These are phyloP conservation scores for Hyphopichia buzzinii DNA, from an alignment of 1,139 yeast species.

Conservation along the genomic window DNA sequence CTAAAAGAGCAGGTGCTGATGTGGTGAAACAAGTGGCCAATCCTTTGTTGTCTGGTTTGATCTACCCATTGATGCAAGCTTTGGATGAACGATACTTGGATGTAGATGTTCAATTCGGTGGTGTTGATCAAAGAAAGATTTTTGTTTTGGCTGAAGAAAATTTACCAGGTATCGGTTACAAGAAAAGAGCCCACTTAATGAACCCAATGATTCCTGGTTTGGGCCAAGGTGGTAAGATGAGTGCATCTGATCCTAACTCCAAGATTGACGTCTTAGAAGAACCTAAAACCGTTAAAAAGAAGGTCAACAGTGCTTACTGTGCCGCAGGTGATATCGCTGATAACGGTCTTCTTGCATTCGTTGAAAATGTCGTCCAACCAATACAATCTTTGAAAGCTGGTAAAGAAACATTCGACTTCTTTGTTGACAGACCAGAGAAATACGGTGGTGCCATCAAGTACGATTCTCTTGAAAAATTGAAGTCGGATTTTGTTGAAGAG, in stretches of 20 bases:
- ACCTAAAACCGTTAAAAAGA: constrained; percentile 84
- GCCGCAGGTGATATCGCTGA: constrained; percentile 92
- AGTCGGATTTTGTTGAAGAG: constrained; percentile 67
- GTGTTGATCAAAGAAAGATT: constrained; percentile 98
- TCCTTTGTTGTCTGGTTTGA: constrained; percentile 89
- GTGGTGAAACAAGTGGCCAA: constrained; percentile 97
- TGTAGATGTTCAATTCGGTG: constrained; percentile 96
- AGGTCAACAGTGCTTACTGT: constrained; percentile 89
- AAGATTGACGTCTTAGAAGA: constrained; percentile 91
- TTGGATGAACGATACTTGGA: constrained; percentile 89
- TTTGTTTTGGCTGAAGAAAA: constrained; percentile 96
- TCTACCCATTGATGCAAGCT: constrained; percentile 98
- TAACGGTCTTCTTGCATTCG: constrained; percentile 85
- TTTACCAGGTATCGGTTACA: constrained; percentile 82
- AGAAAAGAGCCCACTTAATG: constrained; percentile 97
- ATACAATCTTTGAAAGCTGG: constrained; percentile 69
- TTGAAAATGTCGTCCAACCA: constrained; percentile 83
- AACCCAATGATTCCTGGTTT: constrained; percentile 98
- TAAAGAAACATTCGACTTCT: constrained; percentile 57
- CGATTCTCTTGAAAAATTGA: constrained; percentile 64
- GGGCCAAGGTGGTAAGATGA: constrained; percentile 97
- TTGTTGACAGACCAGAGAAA: constrained; percentile 89
- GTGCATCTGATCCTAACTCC: constrained; percentile 97
- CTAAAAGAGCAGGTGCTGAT: constrained; percentile 99
- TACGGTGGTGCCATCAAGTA: constrained; percentile 91